These are phyloP conservation scores for Sphagnurus paluster DNA, from an alignment of 1,284 basidiomycete genomes.

Conservation along the genomic window DNA sequence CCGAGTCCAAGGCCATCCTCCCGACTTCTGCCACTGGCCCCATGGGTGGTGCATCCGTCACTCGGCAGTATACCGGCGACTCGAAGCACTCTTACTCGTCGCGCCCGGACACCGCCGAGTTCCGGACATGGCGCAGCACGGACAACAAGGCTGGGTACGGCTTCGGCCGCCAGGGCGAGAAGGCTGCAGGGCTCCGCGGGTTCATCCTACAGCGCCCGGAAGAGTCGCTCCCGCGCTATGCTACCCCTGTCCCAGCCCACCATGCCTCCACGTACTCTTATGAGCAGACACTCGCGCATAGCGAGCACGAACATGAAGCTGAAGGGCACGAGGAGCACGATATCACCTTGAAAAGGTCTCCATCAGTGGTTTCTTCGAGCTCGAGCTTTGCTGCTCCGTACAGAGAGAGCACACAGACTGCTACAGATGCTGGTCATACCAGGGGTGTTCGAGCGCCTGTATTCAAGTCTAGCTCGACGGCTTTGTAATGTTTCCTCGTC, in stretches of 20 bases:
- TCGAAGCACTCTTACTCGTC: slow-evolving; percentile 19
- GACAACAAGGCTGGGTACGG: slow-evolving; percentile 59
- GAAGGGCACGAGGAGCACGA: slow-evolving; percentile 10
- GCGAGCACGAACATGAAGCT: too few relatives aligned
- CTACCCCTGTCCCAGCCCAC: slow-evolving; percentile 18
- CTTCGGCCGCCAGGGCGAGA: slow-evolving; percentile 78
- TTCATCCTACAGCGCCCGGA: slow-evolving; percentile 49
- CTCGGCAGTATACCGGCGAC: slow-evolving; percentile 29
- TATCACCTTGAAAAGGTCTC: slow-evolving; percentile 15
- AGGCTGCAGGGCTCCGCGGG: slow-evolving; percentile 63
- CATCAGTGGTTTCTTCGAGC: slow-evolving; percentile 23
- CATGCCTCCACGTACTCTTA: too few relatives aligned
- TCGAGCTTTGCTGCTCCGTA: slow-evolving; percentile 31
- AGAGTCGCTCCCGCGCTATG: slow-evolving; percentile 60
- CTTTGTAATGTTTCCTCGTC: slow-evolving; percentile 8
- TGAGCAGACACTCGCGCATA: too few relatives aligned
- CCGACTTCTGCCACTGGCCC: too few relatives aligned
- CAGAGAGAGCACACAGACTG: slow-evolving; percentile 14
- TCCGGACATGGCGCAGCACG: slow-evolving; percentile 26
- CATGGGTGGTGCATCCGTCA: slow-evolving; percentile 36
- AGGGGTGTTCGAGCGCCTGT: slow-evolving; percentile 6
- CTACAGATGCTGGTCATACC: neutral
- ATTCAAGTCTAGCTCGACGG: slow-evolving; percentile 18
- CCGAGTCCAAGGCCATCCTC: slow-evolving; percentile 56
- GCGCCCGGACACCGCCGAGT: slow-evolving; percentile 21